Percentiles rank a stretch among this genome's conserved stretches.
phyloP scores from a whole-genome alignment of 139 green algal species.

The Closterium sp. region DNA sequence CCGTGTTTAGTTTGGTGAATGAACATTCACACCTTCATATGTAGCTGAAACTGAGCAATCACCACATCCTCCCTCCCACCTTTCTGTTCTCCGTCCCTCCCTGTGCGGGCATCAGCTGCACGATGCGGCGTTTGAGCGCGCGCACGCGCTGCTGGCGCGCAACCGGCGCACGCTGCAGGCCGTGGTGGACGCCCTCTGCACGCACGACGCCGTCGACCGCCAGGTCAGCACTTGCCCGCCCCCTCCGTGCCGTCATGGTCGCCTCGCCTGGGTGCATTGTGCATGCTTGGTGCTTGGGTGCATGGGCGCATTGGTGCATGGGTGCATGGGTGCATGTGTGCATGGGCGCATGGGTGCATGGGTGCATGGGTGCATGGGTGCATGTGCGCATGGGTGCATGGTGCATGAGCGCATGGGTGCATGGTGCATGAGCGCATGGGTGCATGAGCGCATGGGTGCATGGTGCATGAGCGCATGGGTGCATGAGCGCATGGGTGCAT shows the following conservation, averaged over 20 bases:
- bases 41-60: background rate
- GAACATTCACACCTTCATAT: background rate
- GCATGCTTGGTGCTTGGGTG: no score
- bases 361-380: no score
- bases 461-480: no score
- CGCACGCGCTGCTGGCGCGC: background rate
- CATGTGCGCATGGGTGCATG: no score
- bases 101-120: background rate
- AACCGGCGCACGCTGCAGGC: background rate
- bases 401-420: no score
- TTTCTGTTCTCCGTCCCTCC: background rate
- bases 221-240: background rate
- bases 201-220: background rate
- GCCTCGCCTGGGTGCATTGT: background rate
- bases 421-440: no score
- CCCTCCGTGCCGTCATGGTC: background rate
- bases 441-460: no score
- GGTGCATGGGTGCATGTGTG: no score
- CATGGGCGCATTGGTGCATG: no score
- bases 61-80: background rate
- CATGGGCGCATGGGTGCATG: no score
- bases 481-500: no score
- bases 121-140: constrained; percentile 13
- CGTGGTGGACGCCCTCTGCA: background rate
- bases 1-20: background rate